These are phyloP conservation scores for Scopulariopsis brevicaulis DNA, from an alignment of 2,329 filamentous ascomycete species.

Conservation along the genomic window DNA sequence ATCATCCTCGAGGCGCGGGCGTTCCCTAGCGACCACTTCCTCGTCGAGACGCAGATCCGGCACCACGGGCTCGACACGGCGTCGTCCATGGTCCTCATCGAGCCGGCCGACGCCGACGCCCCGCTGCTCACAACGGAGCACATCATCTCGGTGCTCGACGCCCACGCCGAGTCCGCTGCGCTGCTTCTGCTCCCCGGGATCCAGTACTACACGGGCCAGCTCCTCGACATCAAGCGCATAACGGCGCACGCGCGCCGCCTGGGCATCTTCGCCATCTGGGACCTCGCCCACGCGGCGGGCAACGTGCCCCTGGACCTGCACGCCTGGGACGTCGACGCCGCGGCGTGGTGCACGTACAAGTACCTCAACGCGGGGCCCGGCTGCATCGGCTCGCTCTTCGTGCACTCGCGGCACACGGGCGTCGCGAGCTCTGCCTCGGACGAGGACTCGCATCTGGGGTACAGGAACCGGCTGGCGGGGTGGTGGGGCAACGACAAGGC, in stretches of 20 bases:
- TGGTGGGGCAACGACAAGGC: constrained; percentile 82
- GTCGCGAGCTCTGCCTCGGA: constrained; percentile 25
- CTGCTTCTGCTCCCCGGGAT: constrained; percentile 75
- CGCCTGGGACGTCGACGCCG: constrained; percentile 87
- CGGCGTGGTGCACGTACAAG: constrained; percentile 90
- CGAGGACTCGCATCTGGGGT: constrained; percentile 23
- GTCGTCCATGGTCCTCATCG: constrained; percentile 58
- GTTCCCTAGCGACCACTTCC: constrained; percentile 79
- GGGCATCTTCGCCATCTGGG: constrained; percentile 72
- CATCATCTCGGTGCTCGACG: constrained; percentile 62
- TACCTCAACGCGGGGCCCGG: constrained; percentile 84
- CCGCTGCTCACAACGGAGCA: constrained; percentile 58
- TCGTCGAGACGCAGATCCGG: constrained; percentile 64
- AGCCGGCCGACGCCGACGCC: constrained; percentile 29
- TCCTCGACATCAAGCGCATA: constrained; percentile 72
- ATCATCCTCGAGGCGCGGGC: constrained; percentile 75
- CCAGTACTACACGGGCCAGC: constrained; percentile 86
- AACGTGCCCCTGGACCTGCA: constrained; percentile 73
- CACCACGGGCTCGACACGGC: constrained; percentile 54
- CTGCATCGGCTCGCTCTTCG: constrained; percentile 67
- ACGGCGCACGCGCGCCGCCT: constrained; percentile 63
- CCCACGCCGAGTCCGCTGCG: constrained; percentile 61
- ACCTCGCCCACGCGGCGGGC: constrained; percentile 75
- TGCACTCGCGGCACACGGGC: constrained; percentile 62
- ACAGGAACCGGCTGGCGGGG: constrained; percentile 58